Conservation (phyloP, 2,329 filamentous ascomycete genomes). For the Cordyceps cicadae region DNA sequence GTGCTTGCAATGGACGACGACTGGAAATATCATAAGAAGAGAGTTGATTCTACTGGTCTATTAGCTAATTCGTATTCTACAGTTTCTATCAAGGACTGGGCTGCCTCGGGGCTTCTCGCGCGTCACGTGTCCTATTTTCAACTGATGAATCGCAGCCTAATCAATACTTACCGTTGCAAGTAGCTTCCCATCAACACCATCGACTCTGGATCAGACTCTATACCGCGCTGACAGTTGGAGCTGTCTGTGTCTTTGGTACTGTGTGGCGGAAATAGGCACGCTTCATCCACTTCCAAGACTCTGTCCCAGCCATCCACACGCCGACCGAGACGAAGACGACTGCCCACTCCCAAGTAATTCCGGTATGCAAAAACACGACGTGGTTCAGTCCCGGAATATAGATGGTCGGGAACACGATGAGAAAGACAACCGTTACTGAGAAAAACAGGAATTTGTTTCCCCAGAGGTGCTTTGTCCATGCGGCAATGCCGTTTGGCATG, state of each 20-base stretch:
- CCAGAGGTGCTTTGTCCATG: conserved; percentile 50
- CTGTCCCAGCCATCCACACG: conserved; percentile 56
- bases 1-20: too few relatives aligned
- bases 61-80: too few relatives aligned
- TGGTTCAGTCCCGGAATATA: conserved; percentile 64
- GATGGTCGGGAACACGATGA: conserved; percentile 50
- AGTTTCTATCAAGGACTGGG: too few relatives aligned
- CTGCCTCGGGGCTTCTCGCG: too few relatives aligned
- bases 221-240: not conserved
- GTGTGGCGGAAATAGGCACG: conserved; percentile 40
- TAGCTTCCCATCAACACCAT: not conserved
- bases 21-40: too few relatives aligned
- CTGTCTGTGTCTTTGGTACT: conserved; percentile 12
- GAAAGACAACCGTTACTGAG: conserved; percentile 42
- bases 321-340: conserved; percentile 53
- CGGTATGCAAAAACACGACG: conserved; percentile 56
- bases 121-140: too few relatives aligned
- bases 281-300: conserved; percentile 62
- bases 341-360: conserved; percentile 62
- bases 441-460: conserved; percentile 46
- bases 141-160: too few relatives aligned
- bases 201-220: not conserved
- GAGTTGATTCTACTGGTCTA: too few relatives aligned
- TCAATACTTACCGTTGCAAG: too few relatives aligned
- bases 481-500: conserved; percentile 33